phyloP scores from a whole-genome alignment of 805 yeast species.

The Teunomyces cretensis region DNA sequence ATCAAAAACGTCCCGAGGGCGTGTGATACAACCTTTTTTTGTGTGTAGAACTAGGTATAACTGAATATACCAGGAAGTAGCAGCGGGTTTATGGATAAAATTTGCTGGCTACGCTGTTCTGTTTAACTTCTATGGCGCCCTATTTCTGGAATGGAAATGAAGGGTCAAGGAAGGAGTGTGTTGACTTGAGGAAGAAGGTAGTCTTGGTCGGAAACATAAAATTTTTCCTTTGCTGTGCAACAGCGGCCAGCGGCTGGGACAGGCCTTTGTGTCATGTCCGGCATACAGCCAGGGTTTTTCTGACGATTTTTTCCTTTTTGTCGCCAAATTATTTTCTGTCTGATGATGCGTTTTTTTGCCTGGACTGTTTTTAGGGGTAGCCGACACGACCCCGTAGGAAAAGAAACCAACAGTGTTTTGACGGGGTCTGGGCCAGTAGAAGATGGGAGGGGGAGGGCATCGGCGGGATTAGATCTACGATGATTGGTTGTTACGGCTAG shows the following conservation, averaged over 20 bases:
- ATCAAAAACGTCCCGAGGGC: background rate
- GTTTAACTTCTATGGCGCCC: slow-evolving; percentile 1
- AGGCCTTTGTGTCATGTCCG: slow-evolving; percentile 1
- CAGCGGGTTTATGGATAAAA: background rate
- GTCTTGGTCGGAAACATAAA: slow-evolving; percentile 1
- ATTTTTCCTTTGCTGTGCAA: background rate
- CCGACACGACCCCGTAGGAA: too few relatives aligned
- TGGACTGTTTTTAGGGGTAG: too few relatives aligned
- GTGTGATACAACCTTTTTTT: slow-evolving; percentile 1
- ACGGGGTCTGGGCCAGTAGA: too few relatives aligned
- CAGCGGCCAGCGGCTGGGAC: background rate
- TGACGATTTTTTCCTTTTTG: background rate
- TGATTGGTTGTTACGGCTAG: too few relatives aligned
- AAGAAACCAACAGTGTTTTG: too few relatives aligned
- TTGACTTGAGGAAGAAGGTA: slow-evolving; percentile 1
- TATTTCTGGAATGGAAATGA: background rate
- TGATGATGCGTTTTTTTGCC: too few relatives aligned
- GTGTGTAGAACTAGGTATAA: slow-evolving; percentile 2
- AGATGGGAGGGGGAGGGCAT: too few relatives aligned
- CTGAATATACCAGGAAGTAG: background rate
- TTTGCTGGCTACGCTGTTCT: slow-evolving; percentile 3
- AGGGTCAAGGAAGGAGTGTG: slow-evolving; percentile 3
- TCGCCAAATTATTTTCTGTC: background rate
- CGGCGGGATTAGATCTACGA: too few relatives aligned
- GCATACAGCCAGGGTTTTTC: background rate